Percentiles rank a stretch among this genome's conserved stretches.
Conservation (phyloP, 805 yeast species). For the Candida silvicultrix region DNA sequence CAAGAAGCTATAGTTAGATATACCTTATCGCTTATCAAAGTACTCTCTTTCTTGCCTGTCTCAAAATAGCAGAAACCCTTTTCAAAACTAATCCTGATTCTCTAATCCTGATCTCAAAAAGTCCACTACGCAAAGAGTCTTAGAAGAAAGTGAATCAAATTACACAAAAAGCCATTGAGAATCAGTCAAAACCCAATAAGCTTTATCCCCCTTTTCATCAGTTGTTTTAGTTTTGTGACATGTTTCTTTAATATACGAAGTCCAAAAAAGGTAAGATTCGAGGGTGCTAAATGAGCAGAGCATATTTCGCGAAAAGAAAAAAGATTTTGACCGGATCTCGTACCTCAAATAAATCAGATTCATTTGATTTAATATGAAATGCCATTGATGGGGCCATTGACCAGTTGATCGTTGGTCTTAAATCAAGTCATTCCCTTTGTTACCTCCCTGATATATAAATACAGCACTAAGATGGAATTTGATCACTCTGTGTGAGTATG, state of each 20-base stretch:
- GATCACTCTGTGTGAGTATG: slow-evolving; percentile 16
- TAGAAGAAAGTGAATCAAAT: no score
- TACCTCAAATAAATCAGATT: no score
- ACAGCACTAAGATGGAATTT: slow-evolving; percentile 4
- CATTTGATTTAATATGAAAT: no score
- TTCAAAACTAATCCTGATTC: background rate
- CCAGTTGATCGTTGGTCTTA: no score
- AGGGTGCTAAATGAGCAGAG: background rate
- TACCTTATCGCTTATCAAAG: no score
- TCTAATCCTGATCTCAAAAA: no score
- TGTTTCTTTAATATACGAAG: background rate
- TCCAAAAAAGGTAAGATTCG: background rate
- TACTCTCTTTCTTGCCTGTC: background rate
- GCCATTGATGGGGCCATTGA: no score
- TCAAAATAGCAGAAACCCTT: background rate
- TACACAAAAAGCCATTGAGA: no score
- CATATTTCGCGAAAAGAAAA: background rate
- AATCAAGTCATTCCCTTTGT: no score
- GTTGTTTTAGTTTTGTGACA: background rate
- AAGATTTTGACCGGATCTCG: no score
- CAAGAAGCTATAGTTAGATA: no score
- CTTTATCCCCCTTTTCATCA: background rate
- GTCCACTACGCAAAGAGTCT: no score
- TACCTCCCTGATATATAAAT: background rate
- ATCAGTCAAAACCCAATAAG: background rate